Percentiles rank a stretch among this genome's conserved stretches.
Conservation (phyloP, 2,329 filamentous ascomycete species). For the Penicillium frequentans region DNA sequence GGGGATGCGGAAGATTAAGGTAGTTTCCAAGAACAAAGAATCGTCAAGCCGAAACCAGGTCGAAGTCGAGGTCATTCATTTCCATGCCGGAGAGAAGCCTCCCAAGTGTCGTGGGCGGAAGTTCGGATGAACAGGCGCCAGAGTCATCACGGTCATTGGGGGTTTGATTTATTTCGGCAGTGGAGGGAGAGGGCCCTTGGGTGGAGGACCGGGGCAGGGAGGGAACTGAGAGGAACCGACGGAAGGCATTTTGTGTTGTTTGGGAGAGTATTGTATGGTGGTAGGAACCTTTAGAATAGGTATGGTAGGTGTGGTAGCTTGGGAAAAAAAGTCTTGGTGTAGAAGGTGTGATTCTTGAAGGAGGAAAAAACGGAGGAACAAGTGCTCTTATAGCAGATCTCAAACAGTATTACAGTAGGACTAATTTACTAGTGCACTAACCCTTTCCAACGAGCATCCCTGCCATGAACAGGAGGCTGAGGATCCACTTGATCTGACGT, state of each 20-base stretch:
- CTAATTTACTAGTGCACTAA: constrained; percentile 18
- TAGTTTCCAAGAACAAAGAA: constrained; percentile 19
- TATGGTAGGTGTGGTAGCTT: neutral
- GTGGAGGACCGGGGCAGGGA: constrained; percentile 41
- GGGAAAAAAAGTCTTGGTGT: neutral
- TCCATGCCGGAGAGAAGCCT: constrained; percentile 26
- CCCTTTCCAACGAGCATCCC: constrained; percentile 21
- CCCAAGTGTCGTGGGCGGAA: constrained; percentile 24
- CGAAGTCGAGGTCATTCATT: constrained; percentile 33
- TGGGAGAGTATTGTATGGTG: neutral
- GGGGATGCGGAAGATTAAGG: constrained; percentile 11
- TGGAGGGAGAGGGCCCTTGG: constrained; percentile 41
- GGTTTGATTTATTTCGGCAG: constrained; percentile 36
- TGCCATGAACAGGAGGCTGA: constrained; percentile 32
- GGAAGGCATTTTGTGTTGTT: constrained; percentile 35
- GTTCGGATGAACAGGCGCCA: constrained; percentile 17
- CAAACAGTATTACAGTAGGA: constrained; percentile 11
- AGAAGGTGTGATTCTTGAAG: constrained; percentile 1
- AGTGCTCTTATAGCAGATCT: constrained; percentile 20
- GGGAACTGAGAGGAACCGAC: constrained; percentile 38
- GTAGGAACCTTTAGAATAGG: neutral
- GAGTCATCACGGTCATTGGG: constrained; percentile 35
- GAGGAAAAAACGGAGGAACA: constrained; percentile 8
- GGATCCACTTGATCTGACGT: constrained; percentile 30
- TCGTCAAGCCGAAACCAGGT: constrained; percentile 27